Evolutionary conservation across 75 land plant genomes (phyloP), one percentile per base, ranked within the genome.

Genomic region (Cryptomeria japonica): DNA sequence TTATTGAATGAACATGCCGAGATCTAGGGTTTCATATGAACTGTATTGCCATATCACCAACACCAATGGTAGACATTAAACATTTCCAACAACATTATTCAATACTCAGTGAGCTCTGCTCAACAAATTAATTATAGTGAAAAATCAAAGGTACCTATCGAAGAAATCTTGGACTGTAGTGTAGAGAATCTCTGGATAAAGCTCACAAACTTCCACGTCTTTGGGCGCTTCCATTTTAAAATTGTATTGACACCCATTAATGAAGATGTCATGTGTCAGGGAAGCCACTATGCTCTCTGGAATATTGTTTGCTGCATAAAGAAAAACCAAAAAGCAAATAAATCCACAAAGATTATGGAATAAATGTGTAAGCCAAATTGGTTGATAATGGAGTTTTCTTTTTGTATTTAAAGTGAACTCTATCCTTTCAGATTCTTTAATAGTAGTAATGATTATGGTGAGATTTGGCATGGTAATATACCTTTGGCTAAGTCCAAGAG

Each of bases 201-300:
- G 86, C 7, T 68, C 64, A 8, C 15, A 51, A 3, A 88, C 75
- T 31, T 90, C 91, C 16, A 36, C 44, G 15, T 85, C 89, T 2
- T 86, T 36, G 31, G 49, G 58, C 8, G 53, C 86, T 6, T 84
- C 85, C 3, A 90, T 87, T 47, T 90, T 85, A 51, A 87, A 90
- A 12, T 53, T 58, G 49, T 7, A 89, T 36, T 86, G 89, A 38
- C 87, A 83, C 28, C 89, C 91, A n/a, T 64, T 84, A 16, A 87
- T 78, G 41, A 90, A 90, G 83, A 87, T 87, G 82, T 87, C 82
- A 51, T 90, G 87, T 14, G 84, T 78, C 2, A 55, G 41, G 7
- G 91, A 85, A 79, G 87, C 68, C 47, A 87, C 83, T 25, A 86
- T 86, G 88, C 85, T 89, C 49, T 86, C 78, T 32, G 87, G 89